Conservation (phyloP, 2,329 filamentous ascomycete species). For the Nemania abortiva region DNA sequence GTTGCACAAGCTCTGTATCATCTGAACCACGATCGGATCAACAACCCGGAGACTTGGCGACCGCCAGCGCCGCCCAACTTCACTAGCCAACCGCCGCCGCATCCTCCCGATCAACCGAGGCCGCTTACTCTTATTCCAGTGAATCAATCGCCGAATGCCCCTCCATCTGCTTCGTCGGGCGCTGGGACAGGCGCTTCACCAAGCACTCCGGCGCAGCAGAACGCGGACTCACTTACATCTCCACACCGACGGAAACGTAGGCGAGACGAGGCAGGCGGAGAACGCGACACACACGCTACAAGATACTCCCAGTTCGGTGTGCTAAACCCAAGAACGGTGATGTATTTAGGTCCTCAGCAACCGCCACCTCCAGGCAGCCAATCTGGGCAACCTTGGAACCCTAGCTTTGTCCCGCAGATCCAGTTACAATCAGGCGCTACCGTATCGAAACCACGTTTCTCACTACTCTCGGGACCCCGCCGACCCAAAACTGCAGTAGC, state of each 20-base stretch:
- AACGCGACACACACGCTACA: neutral
- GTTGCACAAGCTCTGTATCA: slow-evolving; percentile 32
- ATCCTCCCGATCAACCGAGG: neutral
- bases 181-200: neutral
- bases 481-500: no score
- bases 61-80: slow-evolving; percentile 26
- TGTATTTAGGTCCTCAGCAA: slow-evolving; percentile 15
- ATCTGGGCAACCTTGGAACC: neutral
- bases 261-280: neutral
- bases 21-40: slow-evolving; percentile 33
- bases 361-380: neutral
- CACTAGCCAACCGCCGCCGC: neutral
- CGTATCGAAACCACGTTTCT: neutral
- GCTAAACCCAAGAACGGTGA: neutral
- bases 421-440: neutral
- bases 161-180: no score
- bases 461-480: neutral
- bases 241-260: slow-evolving; percentile 13
- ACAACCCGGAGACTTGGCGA: slow-evolving; percentile 35
- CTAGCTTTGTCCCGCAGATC: neutral
- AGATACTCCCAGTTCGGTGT: neutral
- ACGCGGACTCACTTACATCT: neutral
- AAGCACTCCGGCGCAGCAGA: neutral
- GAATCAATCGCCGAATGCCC: no score
- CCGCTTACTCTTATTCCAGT: neutral